These are phyloP conservation scores for Daldinia bambusicola DNA, from an alignment of 495 filamentous ascomycete genomes.

Conservation along the genomic window DNA sequence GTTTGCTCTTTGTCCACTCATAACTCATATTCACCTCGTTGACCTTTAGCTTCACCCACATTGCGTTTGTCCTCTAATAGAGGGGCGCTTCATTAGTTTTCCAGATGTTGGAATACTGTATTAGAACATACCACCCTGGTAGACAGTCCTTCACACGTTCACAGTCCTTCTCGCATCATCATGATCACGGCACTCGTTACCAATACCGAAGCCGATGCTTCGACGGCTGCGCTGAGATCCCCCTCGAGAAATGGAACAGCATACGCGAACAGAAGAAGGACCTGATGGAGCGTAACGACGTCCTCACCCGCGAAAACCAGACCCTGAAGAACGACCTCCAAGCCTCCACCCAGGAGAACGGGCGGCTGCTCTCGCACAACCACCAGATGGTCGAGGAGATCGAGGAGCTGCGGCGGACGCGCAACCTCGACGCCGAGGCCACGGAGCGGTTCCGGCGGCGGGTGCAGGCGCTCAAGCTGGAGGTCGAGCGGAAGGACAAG, in stretches of 20 bases:
- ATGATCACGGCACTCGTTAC: slow-evolving; percentile 30
- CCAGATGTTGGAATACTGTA: slow-evolving; percentile 42
- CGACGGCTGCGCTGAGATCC: slow-evolving; percentile 45
- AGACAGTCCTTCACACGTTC: slow-evolving; percentile 32
- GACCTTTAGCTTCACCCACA: slow-evolving; percentile 23
- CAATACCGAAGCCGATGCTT: slow-evolving; percentile 32
- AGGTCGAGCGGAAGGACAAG: slow-evolving; percentile 35
- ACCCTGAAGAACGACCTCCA: slow-evolving; percentile 40
- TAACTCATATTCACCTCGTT: slow-evolving; percentile 4
- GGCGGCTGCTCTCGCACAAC: slow-evolving; percentile 31
- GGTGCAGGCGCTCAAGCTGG: slow-evolving; percentile 27
- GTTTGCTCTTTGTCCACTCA: slow-evolving; percentile 26
- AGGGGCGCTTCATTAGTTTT: slow-evolving; percentile 20
- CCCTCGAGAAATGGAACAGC: slow-evolving; percentile 41
- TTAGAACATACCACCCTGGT: slow-evolving; percentile 28
- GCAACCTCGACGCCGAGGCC: slow-evolving; percentile 32
- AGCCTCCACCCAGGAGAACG: slow-evolving; percentile 15
- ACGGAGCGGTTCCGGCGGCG: slow-evolving; percentile 19
- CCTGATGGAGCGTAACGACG: slow-evolving; percentile 23
- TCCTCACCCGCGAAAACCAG: slow-evolving; percentile 40
- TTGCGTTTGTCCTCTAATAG: slow-evolving; percentile 24
- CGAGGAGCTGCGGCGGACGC: slow-evolving; percentile 21
- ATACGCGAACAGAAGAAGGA: slow-evolving; percentile 38
- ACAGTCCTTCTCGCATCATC: slow-evolving; percentile 38
- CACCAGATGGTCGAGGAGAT: slow-evolving; percentile 30